Evolutionary conservation across 495 filamentous ascomycete species (phyloP), one percentile per base, ranked within the genome.

Genomic region (Penicillium coffeae): DNA sequence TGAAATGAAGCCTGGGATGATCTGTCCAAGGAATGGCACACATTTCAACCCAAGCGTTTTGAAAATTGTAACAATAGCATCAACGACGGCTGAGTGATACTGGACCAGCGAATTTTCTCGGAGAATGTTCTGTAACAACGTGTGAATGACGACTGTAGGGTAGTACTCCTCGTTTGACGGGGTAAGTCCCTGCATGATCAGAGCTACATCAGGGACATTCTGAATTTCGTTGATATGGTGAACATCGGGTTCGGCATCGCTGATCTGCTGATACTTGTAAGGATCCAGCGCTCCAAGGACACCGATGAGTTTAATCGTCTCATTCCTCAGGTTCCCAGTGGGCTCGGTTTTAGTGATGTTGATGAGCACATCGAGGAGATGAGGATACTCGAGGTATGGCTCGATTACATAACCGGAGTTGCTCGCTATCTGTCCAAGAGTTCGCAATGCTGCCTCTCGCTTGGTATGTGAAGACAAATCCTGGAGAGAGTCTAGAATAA

Each of bases 61-160:
- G 70, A 97, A 99, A 44, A 97, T 97, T 47, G 87, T 95, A 81
- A 99, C 96, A 52, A 99, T 92, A 1, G 94, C 92, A 64, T 96
- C 93, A 48, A 99, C 90, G n/a, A 97, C 93, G 8, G 85, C 84
- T 2, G 90, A 93, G 60, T 99, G 93, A 58, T 94, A 89, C 54
- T 92, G 85, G 5, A 82, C 77, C 38, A 97, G 70, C 2, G 93
- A 96, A 35, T 81, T 83, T 58, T 99, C 93, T 53, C 89, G 89
- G 35, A 99, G 69, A 45, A 99, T 88, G 43, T 74, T 79, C 42
- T 89, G 85, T 60, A 97, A 82, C 37, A 99, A 72, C 1, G 92
- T 92, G 56, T 94, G 93, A 59, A 99, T 95, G 34, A 96, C 94
- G 15, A 99, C 90, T 0, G 94, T 97, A 2, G 93, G 93, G 59